Base-by-base conservation (phyloP, 2,329 filamentous ascomycete species). In the Pyrenophora graminea region DNA sequence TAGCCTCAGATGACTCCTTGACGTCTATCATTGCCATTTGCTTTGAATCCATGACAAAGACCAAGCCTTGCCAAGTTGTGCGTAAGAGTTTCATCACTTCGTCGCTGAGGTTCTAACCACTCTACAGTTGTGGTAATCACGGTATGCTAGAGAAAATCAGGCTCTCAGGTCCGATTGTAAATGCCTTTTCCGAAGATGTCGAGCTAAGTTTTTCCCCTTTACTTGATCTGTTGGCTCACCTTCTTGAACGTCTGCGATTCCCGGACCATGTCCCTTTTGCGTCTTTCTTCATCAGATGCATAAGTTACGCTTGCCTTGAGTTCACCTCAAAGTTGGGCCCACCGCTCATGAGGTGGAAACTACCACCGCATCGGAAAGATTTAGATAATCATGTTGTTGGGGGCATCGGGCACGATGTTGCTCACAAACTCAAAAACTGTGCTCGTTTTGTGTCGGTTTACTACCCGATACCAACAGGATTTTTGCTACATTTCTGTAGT, bases 391-490 rank as follows among this genome's bases (percentile, higher is more conserved):
- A 68, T 58, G 0, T 45, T 30, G 3, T 54, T 50, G 3, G 70
- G 32, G 8, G 62, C 66, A 1, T 31, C 42, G 3, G 55, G 27
- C 1, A 66, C 64, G 6, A 42, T 55, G 38, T 67, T 70, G 48
- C 81, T 21, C 19, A 21, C 19, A 5, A 21, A 21, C 3, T 21
- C 19, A 21, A 2, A 21, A 3, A 21, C 1, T 21, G 5, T 5
- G 19, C 19, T 3, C 5, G 19, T 21, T 21, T 21, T 21, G 19
- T 21, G 19, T 21, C 1, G 19, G 19, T 76, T 46, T 79, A 82
- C 67, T 88, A 88, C 68, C 88, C 87, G 63, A 87, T 75, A 7
- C 81, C 72, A 46, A 46, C 10, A 13, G 69, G 42, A 2, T 36
- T 18, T 1, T 59, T 55, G 13, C 50, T 53, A 6, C 67, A 21